A percentile compares a stretch with the other conserved stretches of the same genome.
Conservation (phyloP, 2,329 filamentous ascomycete species). For the Blastomyces silverae region DNA sequence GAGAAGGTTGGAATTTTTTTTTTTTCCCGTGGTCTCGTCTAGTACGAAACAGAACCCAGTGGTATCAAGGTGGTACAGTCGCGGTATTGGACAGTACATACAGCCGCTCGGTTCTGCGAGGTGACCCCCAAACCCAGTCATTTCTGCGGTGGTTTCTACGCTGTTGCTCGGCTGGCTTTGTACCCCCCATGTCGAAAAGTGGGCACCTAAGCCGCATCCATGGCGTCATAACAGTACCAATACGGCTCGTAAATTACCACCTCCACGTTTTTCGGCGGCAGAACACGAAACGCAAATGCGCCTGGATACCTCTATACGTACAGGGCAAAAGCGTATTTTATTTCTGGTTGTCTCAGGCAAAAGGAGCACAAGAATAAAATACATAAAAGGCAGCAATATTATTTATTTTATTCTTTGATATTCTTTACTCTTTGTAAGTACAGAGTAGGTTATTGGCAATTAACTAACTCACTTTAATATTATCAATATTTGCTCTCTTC, state of each 20-base stretch:
- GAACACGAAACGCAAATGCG: neutral
- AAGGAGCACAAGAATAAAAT: neutral
- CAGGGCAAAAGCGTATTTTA: too few species aligned
- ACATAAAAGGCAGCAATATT: neutral
- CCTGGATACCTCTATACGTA: neutral
- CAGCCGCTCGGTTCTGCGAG: neutral
- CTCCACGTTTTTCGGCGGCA: neutral
- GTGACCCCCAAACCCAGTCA: neutral
- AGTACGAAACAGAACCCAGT: neutral
- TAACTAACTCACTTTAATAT: neutral
- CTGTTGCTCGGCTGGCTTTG: too few species aligned
- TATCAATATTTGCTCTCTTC: too few species aligned
- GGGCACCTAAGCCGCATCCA: slow-evolving; percentile 6
- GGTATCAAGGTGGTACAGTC: neutral
- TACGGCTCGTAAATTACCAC: neutral
- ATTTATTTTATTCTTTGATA: neutral
- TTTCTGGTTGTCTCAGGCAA: neutral
- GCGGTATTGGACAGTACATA: neutral
- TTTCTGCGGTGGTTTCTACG: neutral
- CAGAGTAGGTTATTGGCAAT: neutral
- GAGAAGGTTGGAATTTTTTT: slow-evolving; percentile 7
- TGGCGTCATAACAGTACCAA: neutral
- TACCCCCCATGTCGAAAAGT: neutral
- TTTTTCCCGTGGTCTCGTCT: neutral
- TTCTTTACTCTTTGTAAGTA: too few species aligned